These are phyloP conservation scores for Candida qinlingensis DNA, from an alignment of 805 yeast genomes.

Conservation along the genomic window DNA sequence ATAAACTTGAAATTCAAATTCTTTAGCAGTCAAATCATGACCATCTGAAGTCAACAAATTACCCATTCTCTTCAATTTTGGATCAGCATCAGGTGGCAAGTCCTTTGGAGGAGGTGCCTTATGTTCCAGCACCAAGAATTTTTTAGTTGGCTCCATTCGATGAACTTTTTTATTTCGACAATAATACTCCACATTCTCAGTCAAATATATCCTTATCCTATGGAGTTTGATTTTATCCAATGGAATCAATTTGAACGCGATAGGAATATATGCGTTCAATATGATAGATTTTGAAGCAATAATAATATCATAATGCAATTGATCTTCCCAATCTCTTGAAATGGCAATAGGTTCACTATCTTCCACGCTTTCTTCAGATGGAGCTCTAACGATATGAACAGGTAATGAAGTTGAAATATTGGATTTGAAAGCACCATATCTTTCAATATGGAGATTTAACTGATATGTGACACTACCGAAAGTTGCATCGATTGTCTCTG, in stretches of 20 bases:
- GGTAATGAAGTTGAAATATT: slow-evolving; percentile 61
- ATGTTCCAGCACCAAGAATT: slow-evolving; percentile 76
- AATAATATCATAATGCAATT: slow-evolving; percentile 81
- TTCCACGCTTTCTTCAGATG: slow-evolving; percentile 73
- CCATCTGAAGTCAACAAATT: slow-evolving; percentile 32
- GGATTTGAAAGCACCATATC: slow-evolving; percentile 83
- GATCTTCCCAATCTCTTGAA: slow-evolving; percentile 90
- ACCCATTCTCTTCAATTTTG: slow-evolving; percentile 37
- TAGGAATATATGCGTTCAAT: slow-evolving; percentile 76
- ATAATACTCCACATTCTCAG: slow-evolving; percentile 89
- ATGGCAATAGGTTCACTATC: slow-evolving; percentile 92
- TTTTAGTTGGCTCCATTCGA: slow-evolving; percentile 84
- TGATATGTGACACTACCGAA: slow-evolving; percentile 76
- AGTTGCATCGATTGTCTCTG: slow-evolving; percentile 73
- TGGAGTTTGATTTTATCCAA: slow-evolving; percentile 81
- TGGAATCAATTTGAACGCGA: slow-evolving; percentile 80
- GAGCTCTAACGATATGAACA: slow-evolving; percentile 66
- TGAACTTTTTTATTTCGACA: slow-evolving; percentile 85
- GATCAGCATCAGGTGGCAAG: slow-evolving; percentile 27
- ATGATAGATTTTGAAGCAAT: slow-evolving; percentile 87
- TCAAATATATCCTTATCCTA: slow-evolving; percentile 75
- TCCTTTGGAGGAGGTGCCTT: slow-evolving; percentile 47
- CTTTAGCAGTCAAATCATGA: slow-evolving; percentile 63
- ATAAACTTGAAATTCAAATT: slow-evolving; percentile 79
- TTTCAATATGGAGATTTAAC: slow-evolving; percentile 63